These are phyloP conservation scores for Heterobasidion irregulare DNA, from an alignment of 1,284 basidiomycete genomes.

Conservation along the genomic window DNA sequence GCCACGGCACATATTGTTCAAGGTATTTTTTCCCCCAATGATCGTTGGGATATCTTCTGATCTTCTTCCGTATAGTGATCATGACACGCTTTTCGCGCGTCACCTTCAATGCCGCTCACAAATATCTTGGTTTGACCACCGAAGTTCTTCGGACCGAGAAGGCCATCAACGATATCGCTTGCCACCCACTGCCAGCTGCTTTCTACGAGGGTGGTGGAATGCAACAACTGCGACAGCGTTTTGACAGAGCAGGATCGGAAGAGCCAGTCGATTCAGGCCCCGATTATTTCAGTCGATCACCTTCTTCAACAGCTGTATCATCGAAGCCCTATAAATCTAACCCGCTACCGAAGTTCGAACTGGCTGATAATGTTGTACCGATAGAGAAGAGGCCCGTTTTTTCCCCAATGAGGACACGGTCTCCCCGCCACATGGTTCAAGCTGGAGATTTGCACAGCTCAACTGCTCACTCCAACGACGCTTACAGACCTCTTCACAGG, in stretches of 20 bases:
- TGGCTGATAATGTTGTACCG: conserved; percentile 14
- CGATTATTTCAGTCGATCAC: conserved; percentile 42
- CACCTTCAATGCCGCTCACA: conserved; percentile 93
- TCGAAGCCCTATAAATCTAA: conserved; percentile 9
- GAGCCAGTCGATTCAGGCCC: conserved; percentile 38
- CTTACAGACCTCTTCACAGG: conserved; percentile 37
- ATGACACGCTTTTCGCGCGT: conserved; percentile 94
- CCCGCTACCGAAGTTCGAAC: conserved; percentile 6
- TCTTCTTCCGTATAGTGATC: conserved; percentile 53
- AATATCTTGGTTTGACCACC: conserved; percentile 90
- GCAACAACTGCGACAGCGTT: conserved; percentile 82
- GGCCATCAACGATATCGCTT: conserved; percentile 93
- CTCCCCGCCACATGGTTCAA: conserved; percentile 10
- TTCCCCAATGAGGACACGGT: conserved; percentile 2
- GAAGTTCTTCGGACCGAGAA: conserved; percentile 96
- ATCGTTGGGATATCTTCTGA: neutral
- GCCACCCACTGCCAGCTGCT: conserved; percentile 83
- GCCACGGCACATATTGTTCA: conserved; percentile 97
- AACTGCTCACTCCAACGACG: conserved; percentile 26
- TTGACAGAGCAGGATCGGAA: conserved; percentile 43
- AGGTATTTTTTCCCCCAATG: conserved; percentile 32
- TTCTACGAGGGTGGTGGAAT: conserved; percentile 97
- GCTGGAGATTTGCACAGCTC: conserved; percentile 15
- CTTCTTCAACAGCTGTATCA: conserved; percentile 17
- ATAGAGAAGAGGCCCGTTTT: neutral